Evolutionary conservation across 2,329 filamentous ascomycete species (phyloP).

Genomic region (Penicillium sp.): DNA sequence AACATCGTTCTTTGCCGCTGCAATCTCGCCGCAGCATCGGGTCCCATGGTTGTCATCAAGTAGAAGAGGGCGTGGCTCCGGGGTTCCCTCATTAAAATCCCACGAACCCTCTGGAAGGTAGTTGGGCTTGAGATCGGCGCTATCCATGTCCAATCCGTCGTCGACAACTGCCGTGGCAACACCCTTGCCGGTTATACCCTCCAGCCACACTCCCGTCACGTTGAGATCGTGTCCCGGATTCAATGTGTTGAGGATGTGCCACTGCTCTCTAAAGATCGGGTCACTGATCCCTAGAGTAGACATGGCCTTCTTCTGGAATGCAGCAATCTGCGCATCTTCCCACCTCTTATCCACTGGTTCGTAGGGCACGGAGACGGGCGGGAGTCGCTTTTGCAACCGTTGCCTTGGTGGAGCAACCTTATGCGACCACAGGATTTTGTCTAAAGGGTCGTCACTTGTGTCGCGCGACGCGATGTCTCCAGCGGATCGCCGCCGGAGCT

Average conservation of each 20-base stretch:
- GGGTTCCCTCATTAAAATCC: slow-evolving; percentile 85
- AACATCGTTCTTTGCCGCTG: slow-evolving; percentile 84
- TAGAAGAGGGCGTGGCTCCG: slow-evolving; percentile 76
- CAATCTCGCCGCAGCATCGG: slow-evolving; percentile 88
- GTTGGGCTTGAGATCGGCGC: slow-evolving; percentile 84
- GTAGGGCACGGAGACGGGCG: slow-evolving; percentile 31
- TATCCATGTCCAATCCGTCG: slow-evolving; percentile 94
- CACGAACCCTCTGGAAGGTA: slow-evolving; percentile 91
- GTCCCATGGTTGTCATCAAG: slow-evolving; percentile 88
- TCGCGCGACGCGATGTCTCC: slow-evolving; percentile 4
- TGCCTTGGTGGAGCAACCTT: slow-evolving; percentile 65
- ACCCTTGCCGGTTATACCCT: slow-evolving; percentile 85
- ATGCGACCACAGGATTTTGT: slow-evolving; percentile 71
- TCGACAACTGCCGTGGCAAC: slow-evolving; percentile 91
- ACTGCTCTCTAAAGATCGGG: slow-evolving; percentile 89
- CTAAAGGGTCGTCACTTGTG: slow-evolving; percentile 54
- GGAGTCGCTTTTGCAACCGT: slow-evolving; percentile 58
- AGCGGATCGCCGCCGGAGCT: slow-evolving; percentile 54
- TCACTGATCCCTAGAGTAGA: slow-evolving; percentile 71
- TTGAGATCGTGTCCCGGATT: slow-evolving; percentile 89
- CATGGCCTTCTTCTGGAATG: slow-evolving; percentile 59
- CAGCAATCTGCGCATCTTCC: slow-evolving; percentile 48
- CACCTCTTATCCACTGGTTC: slow-evolving; percentile 45
- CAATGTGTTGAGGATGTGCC: slow-evolving; percentile 85
- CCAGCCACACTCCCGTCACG: slow-evolving; percentile 87